phyloP scores from a whole-genome alignment of 169 alveolate species.

The Eimeria acervulina region DNA sequence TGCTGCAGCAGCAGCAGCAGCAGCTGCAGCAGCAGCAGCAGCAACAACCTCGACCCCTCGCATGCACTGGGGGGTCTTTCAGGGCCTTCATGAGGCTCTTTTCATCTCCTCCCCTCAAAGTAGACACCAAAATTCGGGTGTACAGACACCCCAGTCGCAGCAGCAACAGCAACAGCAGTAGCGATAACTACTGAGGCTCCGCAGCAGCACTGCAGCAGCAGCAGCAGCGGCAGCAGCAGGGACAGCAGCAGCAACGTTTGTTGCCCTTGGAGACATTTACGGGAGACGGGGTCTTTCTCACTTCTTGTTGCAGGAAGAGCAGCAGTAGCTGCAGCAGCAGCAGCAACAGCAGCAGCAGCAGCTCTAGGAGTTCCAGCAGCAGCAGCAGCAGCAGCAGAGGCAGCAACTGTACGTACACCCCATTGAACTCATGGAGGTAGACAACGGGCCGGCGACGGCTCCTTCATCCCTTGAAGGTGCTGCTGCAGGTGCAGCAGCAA shows the following conservation, averaged over 20 bases:
- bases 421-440: not conserved
- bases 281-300: not conserved
- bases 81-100: too few relatives aligned
- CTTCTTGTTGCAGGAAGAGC: not conserved
- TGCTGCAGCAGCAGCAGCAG: not conserved
- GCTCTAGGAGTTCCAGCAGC: not conserved
- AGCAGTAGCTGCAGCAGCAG: too few relatives aligned
- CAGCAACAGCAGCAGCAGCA: not conserved
- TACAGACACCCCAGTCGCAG: not conserved
- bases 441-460: too few relatives aligned
- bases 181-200: too few relatives aligned
- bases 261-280: not conserved
- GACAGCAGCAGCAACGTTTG: not conserved
- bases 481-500: not conserved
- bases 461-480: not conserved
- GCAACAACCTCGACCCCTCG: too few relatives aligned
- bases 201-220: not conserved
- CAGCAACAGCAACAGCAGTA: not conserved
- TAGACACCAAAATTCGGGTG: not conserved
- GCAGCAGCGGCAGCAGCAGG: not conserved
- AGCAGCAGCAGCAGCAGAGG: not conserved
- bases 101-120: too few relatives aligned
- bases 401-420: not conserved
- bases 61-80: too few relatives aligned
- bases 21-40: conserved; percentile 3